Evolutionary conservation across 75 land plant genomes (phyloP).

Genomic region (Chamaecyparis obtusa): DNA sequence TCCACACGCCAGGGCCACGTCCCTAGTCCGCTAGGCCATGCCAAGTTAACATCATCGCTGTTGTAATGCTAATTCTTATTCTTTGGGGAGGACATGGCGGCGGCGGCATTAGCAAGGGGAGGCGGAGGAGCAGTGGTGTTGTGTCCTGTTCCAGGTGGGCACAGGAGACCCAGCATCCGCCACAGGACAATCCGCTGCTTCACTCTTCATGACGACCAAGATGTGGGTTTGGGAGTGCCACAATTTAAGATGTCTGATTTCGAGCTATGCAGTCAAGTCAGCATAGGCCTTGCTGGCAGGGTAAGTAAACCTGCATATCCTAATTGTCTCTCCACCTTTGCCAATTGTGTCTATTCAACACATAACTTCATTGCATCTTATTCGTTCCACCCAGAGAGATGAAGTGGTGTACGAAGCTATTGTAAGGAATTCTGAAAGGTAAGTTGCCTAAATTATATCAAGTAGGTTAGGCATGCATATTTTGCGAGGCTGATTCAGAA

Average conservation of each 20-base stretch:
- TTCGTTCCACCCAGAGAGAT: constrained; percentile 46
- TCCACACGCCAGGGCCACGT: no score
- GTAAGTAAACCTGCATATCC: constrained; percentile 27
- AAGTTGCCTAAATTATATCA: constrained; percentile 8
- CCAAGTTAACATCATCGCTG: no score
- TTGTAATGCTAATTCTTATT: no score
- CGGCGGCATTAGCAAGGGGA: background rate
- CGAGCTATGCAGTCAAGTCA: constrained; percentile 53
- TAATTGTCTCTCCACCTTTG: background rate
- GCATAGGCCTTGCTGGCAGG: constrained; percentile 75
- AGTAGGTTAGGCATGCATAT: background rate
- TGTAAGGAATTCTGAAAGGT: constrained; percentile 69
- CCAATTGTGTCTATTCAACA: background rate
- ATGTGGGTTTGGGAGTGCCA: constrained; percentile 13
- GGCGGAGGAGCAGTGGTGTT: background rate
- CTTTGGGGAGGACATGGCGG: no score
- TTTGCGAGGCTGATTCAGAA: background rate
- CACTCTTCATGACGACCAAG: background rate
- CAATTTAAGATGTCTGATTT: constrained; percentile 82
- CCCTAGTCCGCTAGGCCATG: no score
- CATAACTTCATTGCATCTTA: background rate
- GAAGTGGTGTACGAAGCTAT: constrained; percentile 82
- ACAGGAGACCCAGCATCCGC: background rate
- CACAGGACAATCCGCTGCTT: background rate
- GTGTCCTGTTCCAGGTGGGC: no score